Evolutionary conservation across 2,329 filamentous ascomycete genomes (phyloP).

Genomic region (Cladophialophora exuberans): DNA sequence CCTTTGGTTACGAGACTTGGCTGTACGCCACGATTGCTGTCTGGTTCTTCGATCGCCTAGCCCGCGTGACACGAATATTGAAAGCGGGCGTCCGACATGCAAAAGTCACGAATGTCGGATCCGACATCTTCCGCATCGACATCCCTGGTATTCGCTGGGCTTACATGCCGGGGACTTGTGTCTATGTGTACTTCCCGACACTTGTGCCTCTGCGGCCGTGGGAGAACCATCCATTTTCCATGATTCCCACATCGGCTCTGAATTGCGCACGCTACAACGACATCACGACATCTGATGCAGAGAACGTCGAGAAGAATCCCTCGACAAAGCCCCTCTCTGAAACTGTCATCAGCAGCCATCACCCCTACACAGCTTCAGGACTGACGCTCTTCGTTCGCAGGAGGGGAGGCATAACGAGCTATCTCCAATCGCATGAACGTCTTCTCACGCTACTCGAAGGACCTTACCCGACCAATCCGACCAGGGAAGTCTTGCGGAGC

Average conservation of each 20-base stretch:
- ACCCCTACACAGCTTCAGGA: background rate
- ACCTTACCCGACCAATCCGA: constrained; percentile 42
- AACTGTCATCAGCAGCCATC: background rate
- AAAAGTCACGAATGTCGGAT: constrained; percentile 41
- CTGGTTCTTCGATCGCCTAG: constrained; percentile 53
- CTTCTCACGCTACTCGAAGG: constrained; percentile 47
- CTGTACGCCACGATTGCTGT: constrained; percentile 48
- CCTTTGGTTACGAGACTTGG: constrained; percentile 55
- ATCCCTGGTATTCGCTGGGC: constrained; percentile 33
- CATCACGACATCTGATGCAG: background rate
- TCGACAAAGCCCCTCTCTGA: background rate
- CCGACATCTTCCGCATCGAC: constrained; percentile 29
- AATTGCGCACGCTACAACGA: background rate
- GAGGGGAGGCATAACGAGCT: constrained; percentile 44
- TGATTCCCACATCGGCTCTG: constrained; percentile 36
- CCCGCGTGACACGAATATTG: constrained; percentile 47
- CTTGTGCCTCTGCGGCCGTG: constrained; percentile 41
- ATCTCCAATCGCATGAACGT: constrained; percentile 31
- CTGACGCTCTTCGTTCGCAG: constrained; percentile 30
- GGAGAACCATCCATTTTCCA: constrained; percentile 36
- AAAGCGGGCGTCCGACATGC: constrained; percentile 42
- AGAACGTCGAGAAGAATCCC: background rate
- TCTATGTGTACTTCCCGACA: constrained; percentile 24
- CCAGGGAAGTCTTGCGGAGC: constrained; percentile 35
- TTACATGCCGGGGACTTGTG: constrained; percentile 13